Base-by-base conservation (phyloP, 2,329 filamentous ascomycete species). In the Septoria petroselini region DNA sequence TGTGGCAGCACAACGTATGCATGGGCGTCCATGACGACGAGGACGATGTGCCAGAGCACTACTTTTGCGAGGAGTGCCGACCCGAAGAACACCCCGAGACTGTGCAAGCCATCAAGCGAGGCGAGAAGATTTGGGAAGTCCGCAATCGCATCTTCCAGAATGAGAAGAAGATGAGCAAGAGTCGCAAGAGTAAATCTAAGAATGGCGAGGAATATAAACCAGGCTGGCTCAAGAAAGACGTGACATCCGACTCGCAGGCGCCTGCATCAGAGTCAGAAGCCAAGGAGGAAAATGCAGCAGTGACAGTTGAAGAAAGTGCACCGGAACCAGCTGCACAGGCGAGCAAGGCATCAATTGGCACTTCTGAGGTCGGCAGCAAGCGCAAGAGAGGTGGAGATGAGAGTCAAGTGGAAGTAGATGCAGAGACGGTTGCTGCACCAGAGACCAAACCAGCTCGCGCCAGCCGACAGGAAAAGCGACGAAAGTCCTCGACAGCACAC, bases 1-100 rank as follows among this genome's bases (percentile, higher is more conserved):
- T 86, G 34, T 98, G 93, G 93, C 93, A 98, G 71, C 93, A 98
- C 71, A 96, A 96, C 65, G 85, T 94, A 57, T 98, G 93, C 68
- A 88, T 98, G 76, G 89, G 88, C 45, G 81, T 96, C 63, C 82
- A 85, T 39, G 89, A 87, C 61, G 81, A 84, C 25, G 86, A 79
- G 50, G 72, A 91, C 52, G 82, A 91, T 63, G 78, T 88, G 48
- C 85, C 87, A 23, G 86, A 86, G 53, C 79, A 87, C 69, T 98
- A 98, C 73, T 94, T 86, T 71, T 98, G 93, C 71, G 93, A 98
- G 70, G 76, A 85, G 70, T 97, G 93, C 73, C 80, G 80, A 44
- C 93, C 93, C 0, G 80, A 89, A 48, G 83, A 91, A 55, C 93
- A 98, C 72, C 83, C 82, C 59, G 83, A 85, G 53, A 81, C 96